These are phyloP conservation scores for Malus sieversii DNA, from an alignment of 306 rosid species.

Conservation along the genomic window DNA sequence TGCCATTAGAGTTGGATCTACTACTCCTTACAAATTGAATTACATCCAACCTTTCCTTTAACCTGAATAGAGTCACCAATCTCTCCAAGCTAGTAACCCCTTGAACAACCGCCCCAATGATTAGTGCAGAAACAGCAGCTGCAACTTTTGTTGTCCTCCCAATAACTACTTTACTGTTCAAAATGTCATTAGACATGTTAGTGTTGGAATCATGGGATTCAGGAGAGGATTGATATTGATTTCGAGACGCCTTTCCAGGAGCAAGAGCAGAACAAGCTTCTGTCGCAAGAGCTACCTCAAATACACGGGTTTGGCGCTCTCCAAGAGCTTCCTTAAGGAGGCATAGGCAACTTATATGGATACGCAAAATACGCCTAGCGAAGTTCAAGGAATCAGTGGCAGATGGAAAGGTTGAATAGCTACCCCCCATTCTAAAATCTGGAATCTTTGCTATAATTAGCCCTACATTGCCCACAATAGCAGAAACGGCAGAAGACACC, in stretches of 20 bases:
- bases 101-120: conserved; percentile 67
- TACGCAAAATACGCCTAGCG: conserved; percentile 63
- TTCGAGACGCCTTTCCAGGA: conserved; percentile 73
- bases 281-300: conserved; percentile 91
- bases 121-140: conserved; percentile 86
- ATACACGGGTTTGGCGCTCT: conserved; percentile 91
- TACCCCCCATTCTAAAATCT: conserved; percentile 54
- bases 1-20: conserved; percentile 86
- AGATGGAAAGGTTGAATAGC: conserved; percentile 35
- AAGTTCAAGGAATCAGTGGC: conserved; percentile 45
- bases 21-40: conserved; percentile 68
- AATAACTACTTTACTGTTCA: conserved; percentile 35
- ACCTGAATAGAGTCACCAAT: conserved; percentile 68
- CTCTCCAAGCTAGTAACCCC: conserved; percentile 91
- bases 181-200: conserved; percentile 38
- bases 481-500: conserved; percentile 88
- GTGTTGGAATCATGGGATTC: conserved; percentile 58
- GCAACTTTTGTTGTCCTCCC: conserved; percentile 64
- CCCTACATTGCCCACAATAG: conserved; percentile 69
- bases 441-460: conserved; percentile 50
- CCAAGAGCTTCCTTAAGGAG: conserved; percentile 97
- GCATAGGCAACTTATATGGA: conserved; percentile 69
- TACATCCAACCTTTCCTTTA: conserved; percentile 86
- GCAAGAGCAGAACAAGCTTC: conserved; percentile 82
- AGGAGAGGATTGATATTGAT: conserved; percentile 74